phyloP scores from a whole-genome alignment of 2,329 filamentous ascomycete species.

The Colletotrichum falcatum region DNA sequence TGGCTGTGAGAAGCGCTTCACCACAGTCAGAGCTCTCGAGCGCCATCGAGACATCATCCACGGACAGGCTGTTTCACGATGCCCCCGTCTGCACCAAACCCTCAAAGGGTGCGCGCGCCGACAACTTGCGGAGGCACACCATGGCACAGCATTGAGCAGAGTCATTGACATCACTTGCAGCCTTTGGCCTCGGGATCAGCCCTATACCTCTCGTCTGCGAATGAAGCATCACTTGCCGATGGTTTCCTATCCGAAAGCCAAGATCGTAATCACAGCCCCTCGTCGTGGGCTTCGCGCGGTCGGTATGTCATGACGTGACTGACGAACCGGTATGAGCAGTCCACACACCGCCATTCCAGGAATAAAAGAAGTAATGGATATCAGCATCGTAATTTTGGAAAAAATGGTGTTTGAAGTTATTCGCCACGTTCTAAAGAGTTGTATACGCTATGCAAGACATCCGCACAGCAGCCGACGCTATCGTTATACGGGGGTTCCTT shows the following conservation, averaged over 20 bases:
- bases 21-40: constrained; percentile 1
- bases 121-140: constrained; percentile 18
- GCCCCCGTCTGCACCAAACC: neutral
- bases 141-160: neutral
- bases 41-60: neutral
- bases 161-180: neutral
- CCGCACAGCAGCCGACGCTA: neutral
- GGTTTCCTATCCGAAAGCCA: neutral
- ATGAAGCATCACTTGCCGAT: neutral
- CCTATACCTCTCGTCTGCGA: neutral
- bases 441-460: neutral
- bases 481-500: no score
- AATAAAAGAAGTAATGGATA: neutral
- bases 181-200: neutral
- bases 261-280: neutral
- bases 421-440: no score
- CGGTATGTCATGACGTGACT: neutral
- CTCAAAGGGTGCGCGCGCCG: neutral
- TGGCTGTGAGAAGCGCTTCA: neutral
- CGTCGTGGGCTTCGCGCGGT: neutral
- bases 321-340: neutral
- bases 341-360: neutral
- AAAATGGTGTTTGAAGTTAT: no score
- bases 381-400: no score
- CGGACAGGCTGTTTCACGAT: neutral